These are phyloP conservation scores for Trichoderma oligosporum DNA, from an alignment of 2,329 filamentous ascomycete species.

Conservation along the genomic window DNA sequence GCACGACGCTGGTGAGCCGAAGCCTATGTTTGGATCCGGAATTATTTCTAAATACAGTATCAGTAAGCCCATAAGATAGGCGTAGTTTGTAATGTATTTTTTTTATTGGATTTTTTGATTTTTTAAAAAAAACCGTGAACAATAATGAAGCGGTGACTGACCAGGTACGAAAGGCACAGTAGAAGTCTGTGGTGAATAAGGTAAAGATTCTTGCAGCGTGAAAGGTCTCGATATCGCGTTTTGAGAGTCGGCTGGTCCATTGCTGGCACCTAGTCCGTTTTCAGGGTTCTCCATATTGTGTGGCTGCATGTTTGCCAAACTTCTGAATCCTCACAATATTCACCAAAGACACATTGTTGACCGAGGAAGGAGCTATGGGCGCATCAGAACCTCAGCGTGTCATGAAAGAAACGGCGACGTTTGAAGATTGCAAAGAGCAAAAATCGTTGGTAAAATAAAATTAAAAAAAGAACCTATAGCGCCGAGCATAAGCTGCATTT, in stretches of 20 bases:
- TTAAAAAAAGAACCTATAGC: neutral
- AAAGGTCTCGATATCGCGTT: slow-evolving; percentile 45
- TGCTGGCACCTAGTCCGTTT: slow-evolving; percentile 34
- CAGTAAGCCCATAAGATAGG: neutral
- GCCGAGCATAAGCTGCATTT: neutral
- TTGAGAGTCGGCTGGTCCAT: slow-evolving; percentile 25
- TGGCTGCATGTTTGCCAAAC: slow-evolving; percentile 32
- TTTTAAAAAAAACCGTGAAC: neutral
- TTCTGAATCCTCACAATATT: slow-evolving; percentile 29
- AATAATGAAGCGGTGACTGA: slow-evolving; percentile 36
- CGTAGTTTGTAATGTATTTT: too few species aligned
- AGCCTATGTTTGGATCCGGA: slow-evolving; percentile 59
- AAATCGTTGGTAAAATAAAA: neutral
- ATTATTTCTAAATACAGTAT: slow-evolving; percentile 52
- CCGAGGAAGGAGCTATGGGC: slow-evolving; percentile 22
- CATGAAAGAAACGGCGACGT: neutral
- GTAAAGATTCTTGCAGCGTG: slow-evolving; percentile 69
- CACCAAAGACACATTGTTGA: slow-evolving; percentile 32
- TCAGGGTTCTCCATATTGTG: slow-evolving; percentile 31
- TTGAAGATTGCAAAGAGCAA: neutral
- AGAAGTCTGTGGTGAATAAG: slow-evolving; percentile 78
- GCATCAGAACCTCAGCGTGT: slow-evolving; percentile 14
- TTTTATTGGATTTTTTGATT: too few species aligned
- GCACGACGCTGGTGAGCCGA: slow-evolving; percentile 49
- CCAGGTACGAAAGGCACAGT: slow-evolving; percentile 75